phyloP scores from a whole-genome alignment of 805 yeast species.

The Kodamaea lidongshanica region DNA sequence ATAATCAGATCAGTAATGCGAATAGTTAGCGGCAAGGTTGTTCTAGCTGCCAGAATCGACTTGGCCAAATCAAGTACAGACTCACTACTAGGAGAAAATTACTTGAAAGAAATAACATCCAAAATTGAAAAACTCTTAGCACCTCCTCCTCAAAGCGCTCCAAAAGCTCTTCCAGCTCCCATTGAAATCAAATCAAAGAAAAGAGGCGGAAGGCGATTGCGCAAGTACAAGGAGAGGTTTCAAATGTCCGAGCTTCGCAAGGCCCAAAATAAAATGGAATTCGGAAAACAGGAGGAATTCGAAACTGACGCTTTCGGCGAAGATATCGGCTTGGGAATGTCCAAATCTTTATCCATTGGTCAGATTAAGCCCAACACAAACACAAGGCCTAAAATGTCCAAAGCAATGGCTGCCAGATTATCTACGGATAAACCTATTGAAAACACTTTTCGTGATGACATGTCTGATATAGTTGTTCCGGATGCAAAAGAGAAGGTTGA shows the following conservation, averaged over 20 bases:
- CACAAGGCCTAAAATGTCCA: slow-evolving; percentile 55
- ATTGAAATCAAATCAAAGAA: slow-evolving; percentile 70
- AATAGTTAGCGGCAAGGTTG: slow-evolving; percentile 70
- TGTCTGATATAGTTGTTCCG: not conserved
- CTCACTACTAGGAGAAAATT: slow-evolving; percentile 52
- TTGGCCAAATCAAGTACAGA: slow-evolving; percentile 35
- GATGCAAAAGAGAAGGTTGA: not conserved
- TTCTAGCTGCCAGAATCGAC: slow-evolving; percentile 82
- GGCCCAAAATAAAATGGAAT: slow-evolving; percentile 78
- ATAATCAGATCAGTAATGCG: slow-evolving; percentile 65
- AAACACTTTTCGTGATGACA: slow-evolving; percentile 9
- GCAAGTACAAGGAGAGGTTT: slow-evolving; percentile 76
- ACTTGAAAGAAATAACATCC: slow-evolving; percentile 52
- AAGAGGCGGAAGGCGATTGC: slow-evolving; percentile 76
- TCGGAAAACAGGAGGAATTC: slow-evolving; percentile 68
- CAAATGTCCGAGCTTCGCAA: slow-evolving; percentile 74
- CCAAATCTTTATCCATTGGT: slow-evolving; percentile 28
- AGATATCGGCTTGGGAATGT: slow-evolving; percentile 79
- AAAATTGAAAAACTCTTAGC: slow-evolving; percentile 66
- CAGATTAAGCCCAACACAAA: slow-evolving; percentile 35
- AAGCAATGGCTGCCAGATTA: slow-evolving; percentile 50
- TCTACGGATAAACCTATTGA: slow-evolving; percentile 8
- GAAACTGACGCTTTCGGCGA: slow-evolving; percentile 64
- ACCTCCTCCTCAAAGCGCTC: slow-evolving; percentile 63
- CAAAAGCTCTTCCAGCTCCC: slow-evolving; percentile 68